Evolutionary conservation across 352 stramenopile species (phyloP).

Genomic region (Lagenidium sp.): DNA sequence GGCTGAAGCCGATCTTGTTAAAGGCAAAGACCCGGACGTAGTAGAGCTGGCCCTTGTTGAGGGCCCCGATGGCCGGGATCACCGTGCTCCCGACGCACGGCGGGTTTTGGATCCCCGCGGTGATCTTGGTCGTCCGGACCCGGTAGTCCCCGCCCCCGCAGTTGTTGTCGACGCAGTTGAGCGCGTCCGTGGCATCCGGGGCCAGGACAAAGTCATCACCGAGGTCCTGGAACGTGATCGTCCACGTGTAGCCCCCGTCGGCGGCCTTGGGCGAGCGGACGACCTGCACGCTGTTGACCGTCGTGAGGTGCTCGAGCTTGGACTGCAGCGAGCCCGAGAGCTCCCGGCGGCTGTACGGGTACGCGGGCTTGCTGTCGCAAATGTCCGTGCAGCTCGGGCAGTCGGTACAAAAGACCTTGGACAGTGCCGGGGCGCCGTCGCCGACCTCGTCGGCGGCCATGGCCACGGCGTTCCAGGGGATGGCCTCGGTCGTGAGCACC

Average conservation of each 20-base stretch:
- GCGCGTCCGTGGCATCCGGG: slow-evolving; percentile 10
- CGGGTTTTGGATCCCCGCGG: slow-evolving; percentile 55
- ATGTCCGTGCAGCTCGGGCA: slow-evolving; percentile 28
- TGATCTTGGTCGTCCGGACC: slow-evolving; percentile 50
- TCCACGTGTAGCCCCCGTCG: slow-evolving; percentile 77
- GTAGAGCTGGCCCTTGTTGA: slow-evolving; percentile 90
- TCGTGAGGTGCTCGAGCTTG: slow-evolving; percentile 44
- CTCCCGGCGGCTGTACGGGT: slow-evolving; percentile 22
- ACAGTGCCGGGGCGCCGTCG: slow-evolving; percentile 18
- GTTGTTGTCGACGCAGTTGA: slow-evolving; percentile 17
- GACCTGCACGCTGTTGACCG: slow-evolving; percentile 64
- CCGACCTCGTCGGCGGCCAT: slow-evolving; percentile 72
- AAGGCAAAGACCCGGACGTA: slow-evolving; percentile 92
- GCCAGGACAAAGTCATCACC: slow-evolving; percentile 72
- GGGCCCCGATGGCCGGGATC: slow-evolving; percentile 45
- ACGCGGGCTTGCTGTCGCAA: slow-evolving; percentile 15
- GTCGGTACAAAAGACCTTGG: slow-evolving; percentile 52
- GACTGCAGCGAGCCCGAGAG: slow-evolving; percentile 65
- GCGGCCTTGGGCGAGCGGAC: slow-evolving; percentile 35
- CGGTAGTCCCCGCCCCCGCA: slow-evolving; percentile 19
- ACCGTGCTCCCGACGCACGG: slow-evolving; percentile 75
- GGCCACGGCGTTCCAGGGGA: slow-evolving; percentile 91
- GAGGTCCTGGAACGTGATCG: slow-evolving; percentile 86
- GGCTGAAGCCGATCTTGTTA: slow-evolving; percentile 91
- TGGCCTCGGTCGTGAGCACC: slow-evolving; percentile 56